Evolutionary conservation across 2,329 filamentous ascomycete genomes (phyloP).

Genomic region (Fusarium oligoseptatum): DNA sequence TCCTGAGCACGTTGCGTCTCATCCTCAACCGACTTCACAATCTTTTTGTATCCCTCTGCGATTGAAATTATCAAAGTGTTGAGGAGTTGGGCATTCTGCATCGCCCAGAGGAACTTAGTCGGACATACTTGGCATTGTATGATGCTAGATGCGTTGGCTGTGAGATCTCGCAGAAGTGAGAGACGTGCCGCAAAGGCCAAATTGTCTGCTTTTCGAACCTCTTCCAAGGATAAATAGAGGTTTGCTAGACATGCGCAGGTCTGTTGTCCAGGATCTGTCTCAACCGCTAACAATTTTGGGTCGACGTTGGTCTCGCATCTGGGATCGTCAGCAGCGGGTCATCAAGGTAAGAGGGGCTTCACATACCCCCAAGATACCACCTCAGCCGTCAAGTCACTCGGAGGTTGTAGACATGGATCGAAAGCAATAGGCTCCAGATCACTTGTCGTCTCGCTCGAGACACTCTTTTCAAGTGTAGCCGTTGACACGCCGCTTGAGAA

Average conservation of each 20-base stretch:
- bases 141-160: constrained; percentile 21
- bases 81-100: constrained; percentile 45
- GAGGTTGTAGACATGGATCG: constrained; percentile 27
- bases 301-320: constrained; percentile 39
- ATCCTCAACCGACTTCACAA: constrained; percentile 36
- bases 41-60: constrained; percentile 43
- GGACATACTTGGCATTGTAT: constrained; percentile 43
- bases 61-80: constrained; percentile 44
- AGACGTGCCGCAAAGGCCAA: constrained; percentile 35
- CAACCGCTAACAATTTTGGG: constrained; percentile 14
- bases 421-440: constrained; percentile 21
- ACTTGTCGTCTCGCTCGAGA: constrained; percentile 16
- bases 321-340: constrained; percentile 14
- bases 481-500: constrained; percentile 19
- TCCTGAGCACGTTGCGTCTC: constrained; percentile 35
- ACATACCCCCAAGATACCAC: constrained; percentile 33
- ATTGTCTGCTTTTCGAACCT: constrained; percentile 38
- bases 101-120: constrained; percentile 44
- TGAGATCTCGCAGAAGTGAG: constrained; percentile 34
- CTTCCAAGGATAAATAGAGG: constrained; percentile 43
- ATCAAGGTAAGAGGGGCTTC: neutral
- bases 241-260: constrained; percentile 43
- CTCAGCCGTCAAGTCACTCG: constrained; percentile 18
- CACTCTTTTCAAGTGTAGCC: constrained; percentile 16
- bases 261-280: constrained; percentile 23